A percentile compares a stretch with the other conserved stretches of the same genome.
Evolutionary conservation across 331 rosid species (phyloP).

Genomic region (Malus hybrid): DNA sequence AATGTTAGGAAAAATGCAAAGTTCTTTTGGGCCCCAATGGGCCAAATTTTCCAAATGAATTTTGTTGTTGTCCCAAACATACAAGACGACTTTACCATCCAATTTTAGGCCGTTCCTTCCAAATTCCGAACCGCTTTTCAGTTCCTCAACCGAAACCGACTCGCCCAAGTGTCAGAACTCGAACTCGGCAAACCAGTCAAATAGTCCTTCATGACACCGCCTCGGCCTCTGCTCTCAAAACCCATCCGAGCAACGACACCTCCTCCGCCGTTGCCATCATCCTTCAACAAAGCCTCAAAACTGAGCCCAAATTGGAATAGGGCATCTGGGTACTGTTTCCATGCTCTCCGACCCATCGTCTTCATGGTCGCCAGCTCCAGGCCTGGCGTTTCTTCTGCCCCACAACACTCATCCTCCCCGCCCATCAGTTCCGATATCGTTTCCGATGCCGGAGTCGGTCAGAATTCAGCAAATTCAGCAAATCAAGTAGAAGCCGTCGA

Average conservation of each 20-base stretch:
- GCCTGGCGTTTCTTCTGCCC: slow-evolving; percentile 30
- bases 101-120: not conserved
- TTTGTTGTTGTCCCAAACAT: not conserved
- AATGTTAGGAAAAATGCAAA: not conserved
- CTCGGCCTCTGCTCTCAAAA: slow-evolving; percentile 20
- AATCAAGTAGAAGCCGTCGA: slow-evolving; percentile 30
- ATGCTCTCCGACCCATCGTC: slow-evolving; percentile 4
- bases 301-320: slow-evolving; percentile 14
- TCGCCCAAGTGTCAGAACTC: not conserved
- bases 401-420: slow-evolving; percentile 25
- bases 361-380: slow-evolving; percentile 23
- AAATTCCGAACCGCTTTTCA: not conserved
- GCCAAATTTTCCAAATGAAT: not conserved
- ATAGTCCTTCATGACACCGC: slow-evolving; percentile 28
- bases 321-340: not conserved
- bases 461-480: not conserved
- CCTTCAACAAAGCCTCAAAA: slow-evolving; percentile 3
- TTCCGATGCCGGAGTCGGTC: slow-evolving; percentile 17
- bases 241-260: slow-evolving; percentile 14
- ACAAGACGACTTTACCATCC: not conserved
- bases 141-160: not conserved
- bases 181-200: not conserved
- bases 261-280: not conserved
- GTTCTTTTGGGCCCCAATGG: too few relatives aligned
- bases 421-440: slow-evolving; percentile 19